Base-by-base conservation (phyloP, 768 basidiomycete genomes). In the Pulveroboletus ravenelii region DNA sequence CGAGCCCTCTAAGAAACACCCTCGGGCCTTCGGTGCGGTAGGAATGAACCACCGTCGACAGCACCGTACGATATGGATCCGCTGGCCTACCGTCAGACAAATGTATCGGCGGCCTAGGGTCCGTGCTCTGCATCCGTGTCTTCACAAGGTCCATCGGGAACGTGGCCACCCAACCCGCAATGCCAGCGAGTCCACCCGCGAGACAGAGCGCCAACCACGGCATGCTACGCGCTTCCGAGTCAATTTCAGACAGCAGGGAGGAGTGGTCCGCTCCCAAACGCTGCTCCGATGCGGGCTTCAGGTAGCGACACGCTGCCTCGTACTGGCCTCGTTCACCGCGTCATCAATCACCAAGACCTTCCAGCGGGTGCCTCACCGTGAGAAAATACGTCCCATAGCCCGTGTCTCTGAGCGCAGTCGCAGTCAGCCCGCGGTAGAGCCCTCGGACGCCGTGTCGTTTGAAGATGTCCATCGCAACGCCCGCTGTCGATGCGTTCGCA, bases 101-200 rank as follows among this genome's bases (percentile, higher is more conserved):
- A n/a, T n/a, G n/a, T n/a, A 7, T 23, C 4, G 54, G 34, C 27
- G 27, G 36, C 14, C 23, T 17, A n/a, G 53, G 47, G 2, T 63
- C 48, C 23, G 56, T 64, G 43, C 80, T 80, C 66, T 96, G 93
- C 58, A 93, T 80, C 6, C 92, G 81, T 13, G 93, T 94, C 71
- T 96, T 95, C 53, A 94, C 77, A 3, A 93, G 87, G 61, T 96
- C 93, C 48, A 93, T 73, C 2, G 91, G 90, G 65, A 95, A 96
- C 1, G 92, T 94, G 3, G 72, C 74, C 0, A 83, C 34, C 91
- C 91, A 94, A 9, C 88, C 87, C 9, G 77, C 77, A 15, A 88
- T 68, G 5, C 90, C 91, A 0, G 91, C 91, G 0, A 85, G 62
- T 2, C 81, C 91, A 18, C 89, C 90, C 4, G 89, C 87, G 17